A percentile compares a stretch with the other conserved stretches of the same genome.
Conservation (phyloP, 1,139 yeast species). For the Protomyces macrosporus region DNA sequence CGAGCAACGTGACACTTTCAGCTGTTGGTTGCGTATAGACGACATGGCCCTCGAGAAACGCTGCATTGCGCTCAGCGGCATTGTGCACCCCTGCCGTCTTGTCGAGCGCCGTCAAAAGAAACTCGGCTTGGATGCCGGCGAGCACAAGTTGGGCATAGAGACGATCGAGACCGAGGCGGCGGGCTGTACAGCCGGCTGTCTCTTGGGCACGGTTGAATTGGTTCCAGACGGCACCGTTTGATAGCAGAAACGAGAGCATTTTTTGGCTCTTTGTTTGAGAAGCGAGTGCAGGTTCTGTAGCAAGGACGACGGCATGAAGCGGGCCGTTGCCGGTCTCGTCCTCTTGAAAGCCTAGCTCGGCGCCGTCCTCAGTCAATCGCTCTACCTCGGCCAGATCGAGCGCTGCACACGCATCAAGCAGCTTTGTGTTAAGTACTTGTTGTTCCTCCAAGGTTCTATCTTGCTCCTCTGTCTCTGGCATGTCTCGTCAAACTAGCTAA, state of each 20-base stretch:
- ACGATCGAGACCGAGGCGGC: constrained; percentile 37
- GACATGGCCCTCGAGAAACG: constrained; percentile 62
- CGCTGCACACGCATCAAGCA: constrained; percentile 16
- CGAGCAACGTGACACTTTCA: constrained; percentile 64
- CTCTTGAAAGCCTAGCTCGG: constrained; percentile 25
- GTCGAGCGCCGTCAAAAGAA: constrained; percentile 64
- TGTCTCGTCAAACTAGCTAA: too few relatives aligned
- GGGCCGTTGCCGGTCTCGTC: constrained; percentile 24
- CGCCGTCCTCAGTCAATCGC: constrained; percentile 8
- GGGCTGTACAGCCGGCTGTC: constrained; percentile 40
- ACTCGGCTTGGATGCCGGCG: constrained; percentile 89
- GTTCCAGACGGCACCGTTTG: constrained; percentile 28
- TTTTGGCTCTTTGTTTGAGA: not conserved
- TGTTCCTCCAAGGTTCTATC: not conserved
- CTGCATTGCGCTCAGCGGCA: constrained; percentile 47
- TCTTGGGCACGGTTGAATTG: constrained; percentile 45
- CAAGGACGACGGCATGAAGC: constrained; percentile 15
- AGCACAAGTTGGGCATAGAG: constrained; percentile 56
- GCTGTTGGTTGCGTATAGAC: constrained; percentile 57
- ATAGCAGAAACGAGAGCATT: not conserved
- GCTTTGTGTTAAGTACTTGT: constrained; percentile 4
- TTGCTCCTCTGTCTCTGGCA: too few relatives aligned
- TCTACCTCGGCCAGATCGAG: constrained; percentile 13
- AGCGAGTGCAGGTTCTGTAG: not conserved
- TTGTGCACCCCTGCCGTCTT: constrained; percentile 32